Evolutionary conservation across 352 stramenopile genomes (phyloP).

Genomic region (Pythium plurisporium): DNA sequence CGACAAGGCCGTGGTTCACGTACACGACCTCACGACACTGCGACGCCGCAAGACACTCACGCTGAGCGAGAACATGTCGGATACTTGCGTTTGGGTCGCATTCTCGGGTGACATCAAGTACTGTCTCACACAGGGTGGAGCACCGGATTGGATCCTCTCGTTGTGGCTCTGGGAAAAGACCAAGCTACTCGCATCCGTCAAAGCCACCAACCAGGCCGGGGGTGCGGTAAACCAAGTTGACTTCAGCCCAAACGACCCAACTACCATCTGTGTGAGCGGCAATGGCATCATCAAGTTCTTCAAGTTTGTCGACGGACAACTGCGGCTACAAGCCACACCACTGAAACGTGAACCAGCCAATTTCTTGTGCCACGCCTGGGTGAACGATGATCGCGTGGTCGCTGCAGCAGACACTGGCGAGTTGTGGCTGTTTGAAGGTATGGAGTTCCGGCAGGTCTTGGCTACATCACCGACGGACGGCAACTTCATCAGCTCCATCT

Average conservation of each 20-base stretch:
- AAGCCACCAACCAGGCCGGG: constrained; percentile 61
- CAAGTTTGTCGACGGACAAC: constrained; percentile 75
- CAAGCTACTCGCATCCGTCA: constrained; percentile 78
- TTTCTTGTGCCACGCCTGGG: constrained; percentile 90
- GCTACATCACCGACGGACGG: constrained; percentile 69
- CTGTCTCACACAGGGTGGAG: constrained; percentile 83
- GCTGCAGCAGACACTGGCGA: constrained; percentile 86
- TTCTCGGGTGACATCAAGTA: constrained; percentile 92
- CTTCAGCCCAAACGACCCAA: constrained; percentile 85
- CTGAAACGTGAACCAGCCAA: constrained; percentile 78
- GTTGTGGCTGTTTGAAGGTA: constrained; percentile 91
- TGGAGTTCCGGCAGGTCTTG: constrained; percentile 87
- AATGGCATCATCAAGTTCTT: constrained; percentile 90
- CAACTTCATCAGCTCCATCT: constrained; percentile 76
- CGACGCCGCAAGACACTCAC: constrained; percentile 83
- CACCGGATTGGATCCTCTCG: constrained; percentile 88
- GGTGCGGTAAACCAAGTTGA: constrained; percentile 82
- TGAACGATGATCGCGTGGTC: constrained; percentile 89
- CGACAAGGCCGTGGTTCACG: constrained; percentile 80
- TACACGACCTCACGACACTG: constrained; percentile 88
- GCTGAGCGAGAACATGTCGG: constrained; percentile 70
- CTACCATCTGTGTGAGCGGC: constrained; percentile 84
- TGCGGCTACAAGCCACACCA: constrained; percentile 63
- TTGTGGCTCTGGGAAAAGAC: constrained; percentile 92
- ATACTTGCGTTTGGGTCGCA: constrained; percentile 70